These are phyloP conservation scores for Pterothamnion heteromorphum DNA, from an alignment of 31 red algal species.

Conservation along the genomic window DNA sequence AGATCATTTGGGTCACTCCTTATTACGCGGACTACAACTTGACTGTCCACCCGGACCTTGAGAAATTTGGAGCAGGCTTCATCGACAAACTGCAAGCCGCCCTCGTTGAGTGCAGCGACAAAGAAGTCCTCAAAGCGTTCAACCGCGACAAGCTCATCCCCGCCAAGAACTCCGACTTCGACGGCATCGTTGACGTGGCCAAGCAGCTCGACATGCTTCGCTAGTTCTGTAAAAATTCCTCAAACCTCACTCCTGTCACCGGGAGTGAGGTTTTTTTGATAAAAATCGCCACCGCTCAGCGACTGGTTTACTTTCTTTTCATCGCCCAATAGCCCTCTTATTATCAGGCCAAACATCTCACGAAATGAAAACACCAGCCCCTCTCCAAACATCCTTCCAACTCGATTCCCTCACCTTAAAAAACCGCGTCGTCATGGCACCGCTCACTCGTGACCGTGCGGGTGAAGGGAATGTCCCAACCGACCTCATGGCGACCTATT, in stretches of 20 bases:
- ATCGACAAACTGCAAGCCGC: not conserved
- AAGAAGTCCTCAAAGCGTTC: not conserved
- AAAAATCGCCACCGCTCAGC: too few species aligned
- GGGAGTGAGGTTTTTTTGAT: too few species aligned
- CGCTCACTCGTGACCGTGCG: conserved; percentile 76
- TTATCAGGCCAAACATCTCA: too few species aligned
- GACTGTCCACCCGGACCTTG: not conserved
- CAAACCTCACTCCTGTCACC: too few species aligned
- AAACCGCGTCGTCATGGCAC: conserved; percentile 85
- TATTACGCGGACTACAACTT: not conserved
- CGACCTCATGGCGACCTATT: conserved; percentile 70
- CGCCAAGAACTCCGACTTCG: not conserved
- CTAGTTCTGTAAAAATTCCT: too few species aligned
- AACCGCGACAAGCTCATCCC: not conserved
- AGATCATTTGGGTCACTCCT: not conserved
- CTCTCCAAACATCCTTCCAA: too few species aligned
- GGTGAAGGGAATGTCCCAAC: not conserved
- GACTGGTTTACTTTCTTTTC: too few species aligned
- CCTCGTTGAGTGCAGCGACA: not conserved
- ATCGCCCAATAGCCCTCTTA: too few species aligned
- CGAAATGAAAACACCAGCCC: too few species aligned
- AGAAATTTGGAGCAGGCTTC: not conserved
- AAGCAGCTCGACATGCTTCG: too few species aligned
- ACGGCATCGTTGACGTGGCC: not conserved
- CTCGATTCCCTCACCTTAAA: too few species aligned